Evolutionary conservation across 1,284 basidiomycete species (phyloP), one percentile per base, ranked within the genome.

Genomic region (Mycosarcoma maydis): DNA sequence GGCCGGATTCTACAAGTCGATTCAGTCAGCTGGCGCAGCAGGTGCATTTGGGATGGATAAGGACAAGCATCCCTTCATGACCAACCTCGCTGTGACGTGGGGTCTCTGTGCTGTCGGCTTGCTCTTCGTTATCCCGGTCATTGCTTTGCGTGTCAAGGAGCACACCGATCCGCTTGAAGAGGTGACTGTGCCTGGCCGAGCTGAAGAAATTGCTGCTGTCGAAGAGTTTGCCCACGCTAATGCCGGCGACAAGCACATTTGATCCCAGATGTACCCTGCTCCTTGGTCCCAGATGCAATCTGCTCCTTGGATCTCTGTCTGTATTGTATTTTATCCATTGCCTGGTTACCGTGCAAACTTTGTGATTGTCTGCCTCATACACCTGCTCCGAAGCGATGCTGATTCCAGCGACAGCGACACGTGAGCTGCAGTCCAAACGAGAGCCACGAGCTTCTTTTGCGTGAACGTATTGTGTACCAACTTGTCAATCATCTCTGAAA

Each of bases 1-100:
- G 20, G 73, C 76, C n/a, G 76, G 76, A 1, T 67, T 76, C 46
- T 74, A 74, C 64, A 76, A 76, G 44, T 69, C 59, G 45, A 60
- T 78, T 32, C 76, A 78, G 50, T 74, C 71, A 6, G 76, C 75
- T 0, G 76, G 76, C 32, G 68, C 67, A 5, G 75, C 59, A 2
- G 69, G 61, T 13, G 76, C 73, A 2, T 78, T 66, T 29, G 70
- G 61, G 5, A 61, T 77, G 54, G 76, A 78, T 54, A 44, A 45
- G n/a, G 49, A 64, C 48, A 42, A 56, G 43, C 51, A 57, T 17
- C 62, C 76, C 2, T 78, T 53, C 61, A 76, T 77, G 75, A 70
- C 67, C 49, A 68, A 70, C 22, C 47, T 78, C 6, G 76, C 66
- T 7, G 73, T 74, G 26, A 72, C 73, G 2, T 78, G 76, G 76